These are phyloP conservation scores for Huntiella abstrusa DNA, from an alignment of 2,329 filamentous ascomycete species.

Conservation along the genomic window DNA sequence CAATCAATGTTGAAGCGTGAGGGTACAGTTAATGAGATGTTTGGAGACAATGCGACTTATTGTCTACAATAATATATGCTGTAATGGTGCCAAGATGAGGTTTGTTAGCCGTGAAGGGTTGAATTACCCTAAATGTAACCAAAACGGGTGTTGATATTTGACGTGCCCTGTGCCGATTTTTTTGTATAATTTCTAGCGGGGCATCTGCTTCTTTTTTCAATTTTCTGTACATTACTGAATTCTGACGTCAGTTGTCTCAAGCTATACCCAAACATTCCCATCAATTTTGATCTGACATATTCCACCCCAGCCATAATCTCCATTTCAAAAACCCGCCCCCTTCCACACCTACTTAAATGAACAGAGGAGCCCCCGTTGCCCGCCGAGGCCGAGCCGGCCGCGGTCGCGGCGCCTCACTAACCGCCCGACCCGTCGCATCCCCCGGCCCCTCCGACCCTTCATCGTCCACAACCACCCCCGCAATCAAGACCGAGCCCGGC, in stretches of 20 bases:
- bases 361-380: constrained; percentile 3
- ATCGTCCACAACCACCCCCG: not conserved
- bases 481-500: constrained; percentile 6
- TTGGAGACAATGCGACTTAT: constrained; percentile 66
- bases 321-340: not conserved
- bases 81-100: not conserved
- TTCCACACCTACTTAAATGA: not conserved
- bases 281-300: no score
- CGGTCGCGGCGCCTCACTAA: constrained; percentile 9
- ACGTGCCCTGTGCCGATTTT: not conserved
- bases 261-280: no score
- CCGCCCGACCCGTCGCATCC: not conserved
- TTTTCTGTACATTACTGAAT: no score
- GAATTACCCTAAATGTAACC: not conserved
- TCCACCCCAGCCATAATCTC: not conserved
- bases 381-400: constrained; percentile 6
- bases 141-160: not conserved
- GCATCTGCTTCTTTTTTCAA: constrained; percentile 5
- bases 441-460: not conserved
- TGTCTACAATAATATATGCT: constrained; percentile 39
- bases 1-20: constrained; percentile 55
- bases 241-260: no score
- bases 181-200: constrained; percentile 1
- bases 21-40: constrained; percentile 48
- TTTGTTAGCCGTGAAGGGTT: not conserved